Evolutionary conservation across 768 basidiomycete species (phyloP), one percentile per base, ranked within the genome.

Genomic region (Rhodotorula toruloides): DNA sequence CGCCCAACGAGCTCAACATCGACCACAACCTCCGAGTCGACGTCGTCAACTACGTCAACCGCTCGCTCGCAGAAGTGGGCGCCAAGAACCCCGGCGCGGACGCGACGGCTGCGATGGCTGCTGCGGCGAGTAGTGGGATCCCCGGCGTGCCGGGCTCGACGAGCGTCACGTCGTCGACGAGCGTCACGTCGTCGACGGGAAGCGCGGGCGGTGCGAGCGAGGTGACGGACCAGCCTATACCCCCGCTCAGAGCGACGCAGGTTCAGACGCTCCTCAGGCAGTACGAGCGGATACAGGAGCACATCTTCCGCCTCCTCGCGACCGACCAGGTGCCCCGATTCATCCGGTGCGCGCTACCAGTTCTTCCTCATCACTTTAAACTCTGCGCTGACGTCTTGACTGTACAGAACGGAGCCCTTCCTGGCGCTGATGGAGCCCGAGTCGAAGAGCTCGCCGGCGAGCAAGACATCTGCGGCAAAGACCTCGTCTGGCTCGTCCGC

Each of bases 261-360:
- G 80, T 99, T 49, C 91, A 94, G 79, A 89, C 85, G 49, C 88
- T 98, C 83, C 90, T 99, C 72, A 81, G 84, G 72, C 79, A 97
- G 72, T 99, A 98, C 77, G 93, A 93, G 78, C 86, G 93, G 62
- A 99, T 99, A 61, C 96, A 98, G 79, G 87, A 83, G 29, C 93
- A 98, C 75, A 91, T 98, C 70, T 98, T 98, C 82, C 85, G 94
- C 53, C 77, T 99, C 73, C 94, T 99, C 90, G 92, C 96, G 25
- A 94, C 93, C 61, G 96, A 99, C 78, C 97, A 94, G 12, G 88
- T 99, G n/a, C 96, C 96, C 21, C 94, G 94, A 83, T 73, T 73
- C 59, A 66, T 73, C 40, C 65, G 70, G 70, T 70, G 39, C 46
- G 65, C 43, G 34, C 44, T 27, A 16, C 29, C n/a, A 11, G 21